A percentile compares a stretch with the other conserved stretches of the same genome.
These are phyloP conservation scores for Plicaturopsis crispa DNA, from an alignment of 768 basidiomycete species.

Conservation along the genomic window DNA sequence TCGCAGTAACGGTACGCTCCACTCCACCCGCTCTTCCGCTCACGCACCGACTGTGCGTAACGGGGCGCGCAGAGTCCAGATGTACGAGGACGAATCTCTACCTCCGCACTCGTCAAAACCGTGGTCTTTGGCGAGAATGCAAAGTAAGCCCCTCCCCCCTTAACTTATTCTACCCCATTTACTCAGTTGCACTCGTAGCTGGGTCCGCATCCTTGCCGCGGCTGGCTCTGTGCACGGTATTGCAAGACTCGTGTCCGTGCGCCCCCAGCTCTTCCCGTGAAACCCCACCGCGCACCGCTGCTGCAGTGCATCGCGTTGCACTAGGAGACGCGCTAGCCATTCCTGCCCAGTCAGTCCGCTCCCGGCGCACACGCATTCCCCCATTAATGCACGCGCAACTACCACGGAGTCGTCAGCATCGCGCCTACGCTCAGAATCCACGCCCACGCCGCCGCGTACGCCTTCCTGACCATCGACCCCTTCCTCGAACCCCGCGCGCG, in stretches of 20 bases:
- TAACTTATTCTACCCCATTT: background rate
- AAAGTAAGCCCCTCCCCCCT: constrained; percentile 51
- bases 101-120: constrained; percentile 91
- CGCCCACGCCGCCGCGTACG: constrained; percentile 69
- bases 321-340: too few species aligned
- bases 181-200: constrained; percentile 43
- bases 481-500: constrained; percentile 92
- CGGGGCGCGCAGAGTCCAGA: constrained; percentile 80
- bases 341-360: too few species aligned
- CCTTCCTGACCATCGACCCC: constrained; percentile 99
- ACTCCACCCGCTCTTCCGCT: too few species aligned
- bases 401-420: constrained; percentile 47
- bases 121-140: constrained; percentile 96
- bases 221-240: constrained; percentile 85
- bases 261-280: too few species aligned
- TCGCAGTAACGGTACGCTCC: constrained; percentile 72
- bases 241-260: too few species aligned
- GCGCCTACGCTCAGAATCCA: constrained; percentile 56
- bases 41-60: constrained; percentile 1
- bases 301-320: too few species aligned
- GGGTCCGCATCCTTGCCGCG: constrained; percentile 94
- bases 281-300: too few species aligned
- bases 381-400: too few species aligned
- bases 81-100: constrained; percentile 85
- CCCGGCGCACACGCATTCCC: too few species aligned